phyloP scores from a whole-genome alignment of 2,329 filamentous ascomycete genomes.

The Colletotrichum camelliae region DNA sequence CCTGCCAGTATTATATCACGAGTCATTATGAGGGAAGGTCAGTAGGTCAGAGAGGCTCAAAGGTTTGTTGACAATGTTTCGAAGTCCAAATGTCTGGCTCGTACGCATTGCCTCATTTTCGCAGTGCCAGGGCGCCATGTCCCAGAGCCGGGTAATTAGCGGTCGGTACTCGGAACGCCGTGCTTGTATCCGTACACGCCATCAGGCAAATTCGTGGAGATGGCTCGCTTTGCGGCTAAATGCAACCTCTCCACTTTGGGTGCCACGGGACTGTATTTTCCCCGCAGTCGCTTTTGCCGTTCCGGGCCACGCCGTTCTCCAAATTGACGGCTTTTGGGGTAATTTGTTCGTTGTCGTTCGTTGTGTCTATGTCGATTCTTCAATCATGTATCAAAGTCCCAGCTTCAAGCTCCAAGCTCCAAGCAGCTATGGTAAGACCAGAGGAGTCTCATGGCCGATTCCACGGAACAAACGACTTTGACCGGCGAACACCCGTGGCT shows the following conservation, averaged over 20 bases:
- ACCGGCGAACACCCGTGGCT: neutral
- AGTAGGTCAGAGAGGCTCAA: neutral
- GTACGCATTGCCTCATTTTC: neutral
- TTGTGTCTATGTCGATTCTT: neutral
- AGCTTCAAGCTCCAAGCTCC: neutral
- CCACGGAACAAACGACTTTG: neutral
- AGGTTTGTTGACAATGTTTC: neutral
- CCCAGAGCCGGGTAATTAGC: slow-evolving; percentile 1
- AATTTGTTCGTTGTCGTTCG: neutral
- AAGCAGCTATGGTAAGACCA: neutral
- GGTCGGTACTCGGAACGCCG: neutral
- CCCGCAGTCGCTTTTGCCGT: slow-evolving; percentile 17
- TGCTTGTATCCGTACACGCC: neutral
- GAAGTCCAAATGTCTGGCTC: neutral
- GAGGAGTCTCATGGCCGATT: neutral
- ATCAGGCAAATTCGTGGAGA: slow-evolving; percentile 13
- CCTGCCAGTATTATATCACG: neutral
- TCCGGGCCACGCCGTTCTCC: neutral
- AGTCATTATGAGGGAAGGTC: neutral
- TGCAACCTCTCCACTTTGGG: slow-evolving; percentile 16
- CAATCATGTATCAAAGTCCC: no score
- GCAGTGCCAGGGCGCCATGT: neutral
- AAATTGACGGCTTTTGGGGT: slow-evolving; percentile 6
- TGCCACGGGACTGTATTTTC: neutral
- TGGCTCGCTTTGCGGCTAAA: slow-evolving; percentile 17